These are phyloP conservation scores for Phytopythium boreale DNA, from an alignment of 352 stramenopile genomes.

Conservation along the genomic window DNA sequence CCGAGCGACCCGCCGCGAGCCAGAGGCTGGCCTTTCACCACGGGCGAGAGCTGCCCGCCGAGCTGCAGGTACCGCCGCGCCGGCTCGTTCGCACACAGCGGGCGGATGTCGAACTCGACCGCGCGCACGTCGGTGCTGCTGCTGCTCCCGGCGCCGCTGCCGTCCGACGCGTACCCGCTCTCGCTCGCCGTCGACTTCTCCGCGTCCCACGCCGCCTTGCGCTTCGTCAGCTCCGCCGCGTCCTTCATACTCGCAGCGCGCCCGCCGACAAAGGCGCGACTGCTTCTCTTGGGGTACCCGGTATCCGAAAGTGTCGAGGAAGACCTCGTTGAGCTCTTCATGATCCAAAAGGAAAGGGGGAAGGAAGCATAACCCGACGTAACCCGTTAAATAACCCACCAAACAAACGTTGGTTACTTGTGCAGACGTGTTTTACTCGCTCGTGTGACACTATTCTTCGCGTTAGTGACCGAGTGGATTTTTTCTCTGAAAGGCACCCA, in stretches of 20 bases:
- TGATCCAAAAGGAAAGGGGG: background rate
- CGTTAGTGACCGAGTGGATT: too few relatives aligned
- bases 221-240: constrained; percentile 46
- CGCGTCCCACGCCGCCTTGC: constrained; percentile 24
- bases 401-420: too few relatives aligned
- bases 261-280: background rate
- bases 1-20: constrained; percentile 1
- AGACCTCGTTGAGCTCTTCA: background rate
- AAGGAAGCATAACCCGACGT: too few relatives aligned
- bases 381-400: too few relatives aligned
- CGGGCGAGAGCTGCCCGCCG: constrained; percentile 27
- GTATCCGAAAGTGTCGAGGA: too few relatives aligned
- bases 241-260: constrained; percentile 11
- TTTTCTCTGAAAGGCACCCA: constrained; percentile 1
- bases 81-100: constrained; percentile 47
- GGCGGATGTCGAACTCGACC: constrained; percentile 57
- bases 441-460: too few relatives aligned
- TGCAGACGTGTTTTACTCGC: too few relatives aligned
- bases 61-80: constrained; percentile 46
- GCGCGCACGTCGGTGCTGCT: constrained; percentile 27
- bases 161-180: constrained; percentile 9
- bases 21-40: constrained; percentile 11
- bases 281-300: too few relatives aligned
- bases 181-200: constrained; percentile 5
- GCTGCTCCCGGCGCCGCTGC: constrained; percentile 11